Evolutionary conservation across 768 basidiomycete species (phyloP), one percentile per base, ranked within the genome.

Genomic region (Phaeotremella fagi): DNA sequence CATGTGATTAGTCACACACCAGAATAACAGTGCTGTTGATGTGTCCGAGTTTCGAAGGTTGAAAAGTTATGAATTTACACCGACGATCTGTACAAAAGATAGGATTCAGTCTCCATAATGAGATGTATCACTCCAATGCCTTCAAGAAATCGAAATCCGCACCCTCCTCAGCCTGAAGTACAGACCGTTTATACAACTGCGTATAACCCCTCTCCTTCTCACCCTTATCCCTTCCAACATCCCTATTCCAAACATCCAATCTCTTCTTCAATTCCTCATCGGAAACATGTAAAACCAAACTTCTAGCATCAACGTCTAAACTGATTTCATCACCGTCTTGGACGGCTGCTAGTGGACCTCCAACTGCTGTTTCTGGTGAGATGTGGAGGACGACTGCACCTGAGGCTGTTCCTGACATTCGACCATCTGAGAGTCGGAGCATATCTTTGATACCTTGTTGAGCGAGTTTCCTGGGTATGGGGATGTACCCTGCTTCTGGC

Each of bases 371-470:
- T 54, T 70, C 68, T 2, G 68, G 68, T 12, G 68, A 36, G 20
- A 70, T 55, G 47, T 70, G 68, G 5, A 70, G 59, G 15, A 70
- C 64, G 33, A 73, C 64, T 9, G 70, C 70, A 2, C 68, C 68
- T 9, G 37, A 35, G 16, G 68, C 68, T 3, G 68, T 70, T 3
- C 68, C 68, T 20, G 57, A 60, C 68, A 70, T 70, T 16, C 68
- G 56, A 7, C 60, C 68, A 36, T 70, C 68, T 22, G 54, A 57
- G 22, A 70, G 54, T 1, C 68, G 63, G 4, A 70, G 33, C 61
- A 68, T 65, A 36, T 70, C 68, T 49, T 59, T 65, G 24, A 70
- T 60, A 23, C 68, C 68, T 18, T 45, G 11, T 27, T 48, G 44
- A 6, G 66, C 66, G 26, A 70, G 55, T 37, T 65, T 64, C 45